Percentiles rank a stretch among this genome's conserved stretches.
These are phyloP conservation scores for Chimonanthus praecox DNA, from an alignment of 164 flowering plant genomes.

Conservation along the genomic window DNA sequence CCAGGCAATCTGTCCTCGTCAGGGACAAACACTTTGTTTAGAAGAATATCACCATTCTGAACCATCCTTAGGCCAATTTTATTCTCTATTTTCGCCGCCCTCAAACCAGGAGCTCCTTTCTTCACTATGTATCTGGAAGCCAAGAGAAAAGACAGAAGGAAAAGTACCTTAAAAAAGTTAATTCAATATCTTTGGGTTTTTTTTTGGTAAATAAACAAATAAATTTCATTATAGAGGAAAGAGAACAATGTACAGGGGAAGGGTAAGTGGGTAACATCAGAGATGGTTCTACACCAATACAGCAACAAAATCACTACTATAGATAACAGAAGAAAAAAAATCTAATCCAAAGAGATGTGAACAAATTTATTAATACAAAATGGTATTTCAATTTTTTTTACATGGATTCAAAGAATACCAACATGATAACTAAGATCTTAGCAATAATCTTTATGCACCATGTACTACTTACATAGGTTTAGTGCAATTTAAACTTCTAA, in stretches of 20 bases:
- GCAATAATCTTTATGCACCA: background rate
- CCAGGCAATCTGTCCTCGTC: slow-evolving; percentile 88
- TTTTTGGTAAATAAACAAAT: no score
- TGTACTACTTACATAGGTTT: background rate
- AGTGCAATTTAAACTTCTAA: background rate
- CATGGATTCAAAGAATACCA: no score
- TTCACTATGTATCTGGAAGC: slow-evolving; percentile 66
- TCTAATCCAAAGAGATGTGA: no score
- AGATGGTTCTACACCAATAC: no score
- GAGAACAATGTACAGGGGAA: no score
- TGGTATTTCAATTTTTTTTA: no score
- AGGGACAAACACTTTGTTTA: slow-evolving; percentile 76
- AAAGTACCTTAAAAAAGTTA: background rate
- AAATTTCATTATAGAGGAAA: no score
- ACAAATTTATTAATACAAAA: no score
- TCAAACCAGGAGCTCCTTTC: slow-evolving; percentile 75
- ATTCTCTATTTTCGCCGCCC: slow-evolving; percentile 83
- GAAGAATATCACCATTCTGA: slow-evolving; percentile 88
- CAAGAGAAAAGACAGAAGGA: background rate
- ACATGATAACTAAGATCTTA: no score
- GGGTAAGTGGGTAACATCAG: no score
- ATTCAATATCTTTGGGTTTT: background rate
- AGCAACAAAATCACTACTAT: no score
- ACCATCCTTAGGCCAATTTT: slow-evolving; percentile 93
- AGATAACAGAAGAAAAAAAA: no score